Base-by-base conservation (phyloP, 2,329 filamentous ascomycete genomes). In the Penicillium sp. region DNA sequence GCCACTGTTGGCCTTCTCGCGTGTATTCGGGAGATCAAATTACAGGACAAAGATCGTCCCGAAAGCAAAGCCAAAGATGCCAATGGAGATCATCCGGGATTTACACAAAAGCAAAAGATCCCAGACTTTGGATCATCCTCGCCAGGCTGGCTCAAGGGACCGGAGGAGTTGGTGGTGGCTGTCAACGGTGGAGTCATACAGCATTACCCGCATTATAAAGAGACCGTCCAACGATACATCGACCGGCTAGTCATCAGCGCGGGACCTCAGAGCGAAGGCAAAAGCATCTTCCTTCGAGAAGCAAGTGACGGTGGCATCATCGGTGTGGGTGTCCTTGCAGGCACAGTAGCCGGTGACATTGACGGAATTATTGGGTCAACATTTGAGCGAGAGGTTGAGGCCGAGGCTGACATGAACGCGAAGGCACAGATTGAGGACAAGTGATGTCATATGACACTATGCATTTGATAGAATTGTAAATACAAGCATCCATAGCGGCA, bases 181-280 rank as follows among this genome's bases (percentile, higher is more conserved):
- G 92, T 91, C 71, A 91, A 90, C 0, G 90, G 90, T 16, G 89
- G 89, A 19, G 91, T 90, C 69, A 93, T 93, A 58, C 85, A 87
- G 14, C 87, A 90, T 69, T 92, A 92, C 70, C 89, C 90, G 43
- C 82, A 89, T 67, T 92, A 90, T 73, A 79, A 90, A 38, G 75
- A 79, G 49, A 86, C 88, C 60, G 89, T 88, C 64, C 89, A 92
- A 73, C 67, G 76, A n/a, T 89, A 90, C 71, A 80, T 93, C 52
- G 86, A 91, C 61, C 73, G 76, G 5, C 71, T 84, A 14, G 71
- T 83, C 0, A 72, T 79, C 45, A 69, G 71, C 26, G 75, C 72
- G 28, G 75, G 76, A 13, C 75, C 73, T 14, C 76, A 78, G n/a
- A 73, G 78, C 37, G 80, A 76, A n/a, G 74, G 74, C 3, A 83